Base-by-base conservation (phyloP, 495 filamentous ascomycete genomes). In the Penicillium macrosclerotiorum region DNA sequence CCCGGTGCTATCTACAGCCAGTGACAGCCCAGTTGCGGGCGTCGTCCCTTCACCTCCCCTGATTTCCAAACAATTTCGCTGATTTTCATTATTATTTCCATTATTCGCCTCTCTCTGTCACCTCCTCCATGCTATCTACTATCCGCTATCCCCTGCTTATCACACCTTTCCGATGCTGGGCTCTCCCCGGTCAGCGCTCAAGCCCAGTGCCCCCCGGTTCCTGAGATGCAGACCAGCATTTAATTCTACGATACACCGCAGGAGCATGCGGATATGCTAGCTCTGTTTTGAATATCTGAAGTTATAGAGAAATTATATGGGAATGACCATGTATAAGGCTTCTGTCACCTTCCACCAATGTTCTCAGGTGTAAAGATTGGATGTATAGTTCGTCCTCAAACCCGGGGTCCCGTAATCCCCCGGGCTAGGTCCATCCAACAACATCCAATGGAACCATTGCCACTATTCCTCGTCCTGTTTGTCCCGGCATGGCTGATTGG, bases 1-100 rank as follows among this genome's bases (percentile, higher is more conserved):
- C n/a, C n/a, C n/a, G n/a, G n/a, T n/a, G n/a, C n/a, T n/a, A 64
- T 64, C 61, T 64, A 59, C 55, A 59, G 42, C 61, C 61, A 64
- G 52, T 62, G 40, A 33, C 30, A 23, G 23, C 14, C 30, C 38
- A 13, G 12, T 16, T 2, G 25, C 25, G 24, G 14, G 7, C 33
- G 20, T 25, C 41, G 23, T 33, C 20, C 12, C 42, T 52, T n/a
- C 37, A 7, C 1, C 32, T 6, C 5, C 24, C 5, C 25, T 18
- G 8, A 31, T 42, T 18, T 38, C n/a, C 17, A 9, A 17, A 39
- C 20, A 42, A 44, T 45, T 22, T 26, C 17, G 22, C 22, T 39
- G 34, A 26, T 37, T 34, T 26, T 24, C 16, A 33, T 45, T 37
- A 45, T 38, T 42, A 35, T 57, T 63, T 39, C 26, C 36, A 66